Conservation (phyloP, 495 filamentous ascomycete genomes). For the Elasticomyces elasticus region DNA sequence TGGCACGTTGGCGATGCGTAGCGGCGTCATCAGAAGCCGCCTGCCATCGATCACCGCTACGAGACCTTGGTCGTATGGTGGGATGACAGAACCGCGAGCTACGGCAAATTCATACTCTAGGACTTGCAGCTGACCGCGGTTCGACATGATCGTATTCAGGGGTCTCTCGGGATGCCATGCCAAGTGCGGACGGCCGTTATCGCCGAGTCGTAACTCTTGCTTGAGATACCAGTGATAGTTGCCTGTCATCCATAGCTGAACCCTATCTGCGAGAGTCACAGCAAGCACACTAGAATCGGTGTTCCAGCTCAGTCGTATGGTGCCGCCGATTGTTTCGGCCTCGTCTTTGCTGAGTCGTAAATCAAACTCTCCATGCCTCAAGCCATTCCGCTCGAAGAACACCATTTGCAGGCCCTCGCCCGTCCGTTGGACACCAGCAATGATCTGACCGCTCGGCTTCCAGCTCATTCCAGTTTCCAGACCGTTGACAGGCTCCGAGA, state of each 20-base stretch:
- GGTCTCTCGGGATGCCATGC: conserved; percentile 82
- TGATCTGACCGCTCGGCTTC: conserved; percentile 80
- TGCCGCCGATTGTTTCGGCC: conserved; percentile 41
- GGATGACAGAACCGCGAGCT: conserved; percentile 53
- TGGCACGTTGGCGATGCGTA: conserved; percentile 73
- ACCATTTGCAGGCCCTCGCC: conserved; percentile 66
- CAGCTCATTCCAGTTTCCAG: conserved; percentile 81
- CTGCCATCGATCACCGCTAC: conserved; percentile 60
- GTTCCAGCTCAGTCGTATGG: conserved; percentile 73
- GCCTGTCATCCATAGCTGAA: conserved; percentile 93
- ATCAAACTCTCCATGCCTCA: conserved; percentile 85
- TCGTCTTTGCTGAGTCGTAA: conserved; percentile 56
- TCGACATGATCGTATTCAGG: conserved; percentile 44
- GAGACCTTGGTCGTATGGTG: conserved; percentile 69
- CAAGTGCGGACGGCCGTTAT: conserved; percentile 25
- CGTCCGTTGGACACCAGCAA: conserved; percentile 69
- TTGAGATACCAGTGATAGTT: conserved; percentile 99
- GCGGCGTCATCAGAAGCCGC: conserved; percentile 74
- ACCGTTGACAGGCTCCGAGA: conserved; percentile 85
- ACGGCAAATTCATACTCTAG: conserved; percentile 48
- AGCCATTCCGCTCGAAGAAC: conserved; percentile 93
- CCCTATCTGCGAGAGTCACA: conserved; percentile 58
- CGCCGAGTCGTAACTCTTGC: conserved; percentile 50
- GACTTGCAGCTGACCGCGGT: background rate
- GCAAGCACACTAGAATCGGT: conserved; percentile 83